phyloP scores from a whole-genome alignment of 75 land plant genomes.

The Isoetes taiwanensis region DNA sequence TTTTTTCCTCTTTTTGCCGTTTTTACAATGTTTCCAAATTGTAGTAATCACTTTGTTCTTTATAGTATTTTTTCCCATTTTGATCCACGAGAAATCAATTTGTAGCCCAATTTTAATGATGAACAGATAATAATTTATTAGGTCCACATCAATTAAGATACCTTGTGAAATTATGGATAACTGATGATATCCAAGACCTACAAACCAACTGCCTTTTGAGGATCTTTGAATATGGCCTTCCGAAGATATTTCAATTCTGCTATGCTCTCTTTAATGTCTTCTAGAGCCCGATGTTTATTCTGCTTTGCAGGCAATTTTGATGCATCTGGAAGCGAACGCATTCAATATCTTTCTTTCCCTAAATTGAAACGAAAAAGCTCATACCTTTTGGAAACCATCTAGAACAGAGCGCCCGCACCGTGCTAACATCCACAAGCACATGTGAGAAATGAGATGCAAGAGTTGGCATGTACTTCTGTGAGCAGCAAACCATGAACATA shows the following conservation, averaged over 20 bases:
- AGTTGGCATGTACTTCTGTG: conserved; percentile 90
- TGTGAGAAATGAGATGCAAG: conserved; percentile 73
- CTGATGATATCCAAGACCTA: too few relatives aligned
- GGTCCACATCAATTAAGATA: too few relatives aligned
- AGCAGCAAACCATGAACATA: background rate
- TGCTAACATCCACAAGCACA: conserved; percentile 93
- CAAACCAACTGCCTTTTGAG: too few relatives aligned
- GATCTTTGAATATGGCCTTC: conserved; percentile 57
- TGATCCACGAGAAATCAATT: too few relatives aligned
- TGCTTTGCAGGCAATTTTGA: conserved; percentile 55
- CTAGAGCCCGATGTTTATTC: conserved; percentile 74
- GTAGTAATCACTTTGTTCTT: too few relatives aligned
- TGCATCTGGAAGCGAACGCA: conserved; percentile 31
- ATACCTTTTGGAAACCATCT: conserved; percentile 90
- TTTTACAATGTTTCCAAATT: too few relatives aligned
- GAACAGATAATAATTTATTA: too few relatives aligned
- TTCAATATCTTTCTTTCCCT: too few relatives aligned
- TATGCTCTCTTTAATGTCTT: conserved; percentile 94
- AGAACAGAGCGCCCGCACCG: conserved; percentile 56
- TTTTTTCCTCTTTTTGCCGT: too few relatives aligned
- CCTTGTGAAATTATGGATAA: too few relatives aligned
- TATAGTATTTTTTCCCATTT: too few relatives aligned
- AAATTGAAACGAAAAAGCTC: background rate
- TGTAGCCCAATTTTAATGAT: too few relatives aligned
- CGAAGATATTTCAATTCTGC: conserved; percentile 66